Evolutionary conservation across 2,329 filamentous ascomycete species (phyloP).

Genomic region (Nannizziopsis barbatae): DNA sequence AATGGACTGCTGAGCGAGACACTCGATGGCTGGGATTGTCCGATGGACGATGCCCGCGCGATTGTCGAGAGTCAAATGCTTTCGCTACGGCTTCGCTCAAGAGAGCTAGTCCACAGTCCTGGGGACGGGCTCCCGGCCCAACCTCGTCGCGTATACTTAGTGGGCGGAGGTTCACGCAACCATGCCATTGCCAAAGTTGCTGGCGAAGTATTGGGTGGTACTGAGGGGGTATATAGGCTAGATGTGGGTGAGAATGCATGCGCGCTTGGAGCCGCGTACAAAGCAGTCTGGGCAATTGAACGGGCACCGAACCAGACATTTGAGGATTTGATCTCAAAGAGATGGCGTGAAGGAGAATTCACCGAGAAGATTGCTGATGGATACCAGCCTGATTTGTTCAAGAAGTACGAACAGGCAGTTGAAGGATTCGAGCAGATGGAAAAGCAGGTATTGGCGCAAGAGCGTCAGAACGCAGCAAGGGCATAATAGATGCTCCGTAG

Average conservation of each 20-base stretch:
- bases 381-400: constrained; percentile 63
- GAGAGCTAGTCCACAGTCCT: constrained; percentile 56
- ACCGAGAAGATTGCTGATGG: constrained; percentile 74
- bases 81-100: constrained; percentile 75
- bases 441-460: constrained; percentile 46
- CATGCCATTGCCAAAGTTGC: constrained; percentile 74
- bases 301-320: constrained; percentile 59
- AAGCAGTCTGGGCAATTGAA: constrained; percentile 86
- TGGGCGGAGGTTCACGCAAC: constrained; percentile 84
- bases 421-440: constrained; percentile 70
- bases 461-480: constrained; percentile 3
- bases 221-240: constrained; percentile 82
- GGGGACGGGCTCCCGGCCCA: constrained; percentile 57
- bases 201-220: constrained; percentile 77
- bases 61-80: constrained; percentile 95
- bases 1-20: constrained; percentile 45
- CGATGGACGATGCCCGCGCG: constrained; percentile 62
- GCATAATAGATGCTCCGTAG: too few relatives aligned
- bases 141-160: constrained; percentile 81
- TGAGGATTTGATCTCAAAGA: constrained; percentile 69
- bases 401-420: constrained; percentile 65
- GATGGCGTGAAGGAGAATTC: constrained; percentile 78
- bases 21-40: constrained; percentile 43
- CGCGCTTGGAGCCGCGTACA: constrained; percentile 86
- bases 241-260: constrained; percentile 94